A percentile compares a stretch with the other conserved stretches of the same genome.
phyloP scores from a whole-genome alignment of 148 eudicot species.

The Chenopodium album region DNA sequence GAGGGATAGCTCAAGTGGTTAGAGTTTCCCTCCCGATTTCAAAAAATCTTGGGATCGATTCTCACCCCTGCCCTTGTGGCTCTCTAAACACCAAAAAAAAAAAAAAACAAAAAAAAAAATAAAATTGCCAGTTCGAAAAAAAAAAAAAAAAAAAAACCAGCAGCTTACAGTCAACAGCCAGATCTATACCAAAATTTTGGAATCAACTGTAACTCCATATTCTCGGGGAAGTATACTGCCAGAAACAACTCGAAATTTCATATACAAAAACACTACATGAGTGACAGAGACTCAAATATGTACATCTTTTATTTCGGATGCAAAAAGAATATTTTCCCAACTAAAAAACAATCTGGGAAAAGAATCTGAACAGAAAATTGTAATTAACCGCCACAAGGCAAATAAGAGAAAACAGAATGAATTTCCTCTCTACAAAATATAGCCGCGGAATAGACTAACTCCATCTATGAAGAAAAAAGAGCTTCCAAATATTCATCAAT shows the following conservation, averaged over 20 bases:
- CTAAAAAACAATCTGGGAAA: constrained; percentile 25
- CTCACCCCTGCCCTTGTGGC: no score
- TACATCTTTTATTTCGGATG: constrained; percentile 26
- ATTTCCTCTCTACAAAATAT: not conserved
- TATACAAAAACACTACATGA: constrained; percentile 2
- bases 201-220: not conserved
- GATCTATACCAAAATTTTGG: not conserved
- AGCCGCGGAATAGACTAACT: not conserved
- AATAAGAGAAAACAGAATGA: not conserved
- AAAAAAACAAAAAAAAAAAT: no score
- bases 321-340: constrained; percentile 34
- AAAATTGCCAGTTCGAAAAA: no score
- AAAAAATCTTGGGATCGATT: no score
- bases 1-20: no score
- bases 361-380: constrained; percentile 7
- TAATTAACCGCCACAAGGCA: not conserved
- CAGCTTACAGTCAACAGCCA: not conserved
- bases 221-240: not conserved
- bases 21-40: no score
- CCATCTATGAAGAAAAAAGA: constrained; percentile 42
- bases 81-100: no score
- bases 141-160: no score
- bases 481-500: constrained; percentile 94
- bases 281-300: constrained; percentile 17
- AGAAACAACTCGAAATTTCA: not conserved